phyloP scores from a whole-genome alignment of 1,284 basidiomycete genomes.

The Rhodofomes roseus region DNA sequence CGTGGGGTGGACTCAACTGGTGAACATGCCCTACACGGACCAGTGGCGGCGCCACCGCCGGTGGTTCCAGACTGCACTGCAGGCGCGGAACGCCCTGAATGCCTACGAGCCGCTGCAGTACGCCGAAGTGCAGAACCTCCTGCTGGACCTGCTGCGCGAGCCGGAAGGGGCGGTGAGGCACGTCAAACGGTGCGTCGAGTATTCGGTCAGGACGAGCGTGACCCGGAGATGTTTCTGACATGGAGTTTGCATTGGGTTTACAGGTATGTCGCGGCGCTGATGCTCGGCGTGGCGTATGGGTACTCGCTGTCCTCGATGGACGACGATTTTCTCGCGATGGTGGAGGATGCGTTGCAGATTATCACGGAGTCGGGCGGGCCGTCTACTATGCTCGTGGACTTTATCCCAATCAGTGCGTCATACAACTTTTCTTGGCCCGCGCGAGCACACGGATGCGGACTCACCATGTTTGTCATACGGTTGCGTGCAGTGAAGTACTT shows the following conservation, averaged over 20 bases:
- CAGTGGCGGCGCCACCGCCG: not conserved
- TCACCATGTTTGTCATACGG: not conserved
- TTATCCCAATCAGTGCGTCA: constrained; percentile 44
- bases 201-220: not conserved
- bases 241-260: not conserved
- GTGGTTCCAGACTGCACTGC: not conserved
- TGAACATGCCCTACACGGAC: not conserved
- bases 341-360: constrained; percentile 43
- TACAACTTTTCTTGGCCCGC: no score
- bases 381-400: constrained; percentile 51
- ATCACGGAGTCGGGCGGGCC: constrained; percentile 46
- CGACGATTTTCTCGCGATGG: constrained; percentile 28
- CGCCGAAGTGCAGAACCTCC: not conserved
- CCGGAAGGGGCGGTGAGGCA: not conserved
- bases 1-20: not conserved
- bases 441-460: not conserved
- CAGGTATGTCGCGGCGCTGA: constrained; percentile 19
- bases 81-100: not conserved
- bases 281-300: constrained; percentile 25
- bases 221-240: no score
- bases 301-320: constrained; percentile 24
- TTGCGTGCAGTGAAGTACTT: constrained; percentile 19
- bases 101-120: not conserved
- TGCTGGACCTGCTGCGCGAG: not conserved
- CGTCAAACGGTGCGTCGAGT: not conserved